phyloP scores from a whole-genome alignment of 1,284 basidiomycete species.

The Dichomitus squalens region DNA sequence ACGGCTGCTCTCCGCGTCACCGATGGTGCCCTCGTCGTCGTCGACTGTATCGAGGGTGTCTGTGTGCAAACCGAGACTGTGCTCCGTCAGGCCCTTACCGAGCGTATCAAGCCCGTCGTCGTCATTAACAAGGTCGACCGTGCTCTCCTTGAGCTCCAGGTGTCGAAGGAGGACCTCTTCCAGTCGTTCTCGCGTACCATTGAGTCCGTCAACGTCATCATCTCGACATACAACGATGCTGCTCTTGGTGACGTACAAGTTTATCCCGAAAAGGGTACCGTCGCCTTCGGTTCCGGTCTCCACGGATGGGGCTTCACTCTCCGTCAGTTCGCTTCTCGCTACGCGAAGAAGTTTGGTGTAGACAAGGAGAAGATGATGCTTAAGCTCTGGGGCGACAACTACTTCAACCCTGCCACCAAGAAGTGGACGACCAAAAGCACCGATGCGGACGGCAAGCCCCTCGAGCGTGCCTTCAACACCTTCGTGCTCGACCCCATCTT shows the following conservation, averaged over 20 bases:
- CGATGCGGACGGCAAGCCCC: conserved; percentile 83
- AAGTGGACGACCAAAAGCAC: conserved; percentile 91
- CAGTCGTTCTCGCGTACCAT: conserved; percentile 98
- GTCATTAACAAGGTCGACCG: conserved; percentile 99
- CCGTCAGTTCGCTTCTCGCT: conserved; percentile 94
- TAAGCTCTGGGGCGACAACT: conserved; percentile 99
- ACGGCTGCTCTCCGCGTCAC: conserved; percentile 99
- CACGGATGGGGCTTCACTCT: conserved; percentile 99
- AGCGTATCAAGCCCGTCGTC: conserved; percentile 99
- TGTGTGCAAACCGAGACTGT: conserved; percentile 99
- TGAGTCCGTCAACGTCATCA: conserved; percentile 98
- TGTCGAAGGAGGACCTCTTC: conserved; percentile 96
- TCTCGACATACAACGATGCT: conserved; percentile 96
- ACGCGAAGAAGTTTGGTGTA: conserved; percentile 99
- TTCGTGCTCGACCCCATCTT: conserved; percentile 99
- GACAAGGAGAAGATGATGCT: conserved; percentile 98
- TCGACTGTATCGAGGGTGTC: conserved; percentile 99
- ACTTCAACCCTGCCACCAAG: conserved; percentile 96
- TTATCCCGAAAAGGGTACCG: conserved; percentile 98
- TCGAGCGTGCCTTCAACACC: conserved; percentile 93
- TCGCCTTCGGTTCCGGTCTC: conserved; percentile 99
- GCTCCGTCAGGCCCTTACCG: conserved; percentile 94
- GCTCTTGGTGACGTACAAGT: conserved; percentile 98
- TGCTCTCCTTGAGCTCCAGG: conserved; percentile 98
- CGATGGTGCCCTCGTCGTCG: conserved; percentile 97